Conservation (phyloP, 106 monocot genomes). For the Apostasia ramifera region DNA sequence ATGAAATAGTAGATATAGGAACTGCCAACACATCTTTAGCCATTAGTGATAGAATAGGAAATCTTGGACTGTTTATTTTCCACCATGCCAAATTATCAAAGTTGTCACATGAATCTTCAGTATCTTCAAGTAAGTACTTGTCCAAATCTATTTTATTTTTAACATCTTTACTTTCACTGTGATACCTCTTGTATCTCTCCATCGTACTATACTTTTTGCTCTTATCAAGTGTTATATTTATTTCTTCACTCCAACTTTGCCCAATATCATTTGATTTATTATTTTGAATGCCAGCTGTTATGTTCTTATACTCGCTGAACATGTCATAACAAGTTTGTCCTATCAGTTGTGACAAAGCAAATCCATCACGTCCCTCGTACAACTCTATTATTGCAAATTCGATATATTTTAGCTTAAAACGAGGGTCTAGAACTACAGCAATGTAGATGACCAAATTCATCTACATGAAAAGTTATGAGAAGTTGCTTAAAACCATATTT, state of each 20-base stretch:
- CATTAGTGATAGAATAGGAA: not conserved
- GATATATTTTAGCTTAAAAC: slow-evolving; percentile 10
- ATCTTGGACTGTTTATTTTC: not conserved
- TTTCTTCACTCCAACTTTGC: not conserved
- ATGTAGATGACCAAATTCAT: slow-evolving; percentile 11
- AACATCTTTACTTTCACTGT: not conserved
- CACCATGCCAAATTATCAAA: not conserved
- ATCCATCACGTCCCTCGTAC: not conserved
- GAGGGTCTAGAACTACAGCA: slow-evolving; percentile 9
- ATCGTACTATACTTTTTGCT: not conserved
- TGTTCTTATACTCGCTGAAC: too few relatives aligned
- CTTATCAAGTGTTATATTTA: not conserved
- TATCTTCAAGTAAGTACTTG: not conserved
- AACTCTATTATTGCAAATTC: not conserved
- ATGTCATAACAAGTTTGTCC: too few relatives aligned
- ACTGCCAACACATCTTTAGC: slow-evolving; percentile 5
- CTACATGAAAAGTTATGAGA: too few relatives aligned
- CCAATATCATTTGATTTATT: not conserved
- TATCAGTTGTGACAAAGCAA: not conserved
- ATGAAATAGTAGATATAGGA: not conserved
- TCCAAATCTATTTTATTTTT: not conserved
- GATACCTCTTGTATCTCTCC: not conserved
- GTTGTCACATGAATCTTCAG: not conserved
- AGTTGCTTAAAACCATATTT: too few relatives aligned
- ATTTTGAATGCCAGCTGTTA: too few relatives aligned